Evolutionary conservation across 2,329 filamentous ascomycete genomes (phyloP).

Genomic region (Neonectria faginata): DNA sequence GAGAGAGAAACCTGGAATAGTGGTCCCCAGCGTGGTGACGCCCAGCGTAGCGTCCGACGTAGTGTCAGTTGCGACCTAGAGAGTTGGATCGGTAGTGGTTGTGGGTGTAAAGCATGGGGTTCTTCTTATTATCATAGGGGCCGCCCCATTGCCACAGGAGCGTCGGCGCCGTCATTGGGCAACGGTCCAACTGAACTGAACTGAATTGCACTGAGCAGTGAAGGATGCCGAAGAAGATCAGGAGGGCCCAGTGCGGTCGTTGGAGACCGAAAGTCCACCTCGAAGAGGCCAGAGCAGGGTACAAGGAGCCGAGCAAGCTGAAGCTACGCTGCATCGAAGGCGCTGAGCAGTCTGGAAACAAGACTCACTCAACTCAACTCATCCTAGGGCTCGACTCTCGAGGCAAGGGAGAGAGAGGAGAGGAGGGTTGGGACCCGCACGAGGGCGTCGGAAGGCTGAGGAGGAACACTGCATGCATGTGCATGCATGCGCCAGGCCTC

Average conservation of each 20-base stretch:
- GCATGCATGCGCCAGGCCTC: slow-evolving; percentile 29
- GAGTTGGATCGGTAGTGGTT: slow-evolving; percentile 17
- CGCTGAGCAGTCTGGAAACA: slow-evolving; percentile 16
- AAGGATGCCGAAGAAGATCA: slow-evolving; percentile 29
- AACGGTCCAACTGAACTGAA: neutral
- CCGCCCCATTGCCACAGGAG: slow-evolving; percentile 26
- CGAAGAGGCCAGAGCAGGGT: slow-evolving; percentile 33
- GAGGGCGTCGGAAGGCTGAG: slow-evolving; percentile 36
- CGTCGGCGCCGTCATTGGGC: slow-evolving; percentile 25
- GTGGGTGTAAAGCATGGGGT: slow-evolving; percentile 25
- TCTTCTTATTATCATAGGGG: slow-evolving; percentile 27
- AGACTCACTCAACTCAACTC: neutral
- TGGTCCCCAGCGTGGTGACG: slow-evolving; percentile 13
- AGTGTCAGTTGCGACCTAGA: slow-evolving; percentile 13
- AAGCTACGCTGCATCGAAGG: slow-evolving; percentile 36
- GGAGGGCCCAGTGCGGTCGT: slow-evolving; percentile 34
- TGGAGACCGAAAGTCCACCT: slow-evolving; percentile 4
- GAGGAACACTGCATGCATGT: slow-evolving; percentile 33
- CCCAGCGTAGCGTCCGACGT: slow-evolving; percentile 17
- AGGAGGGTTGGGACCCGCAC: slow-evolving; percentile 20
- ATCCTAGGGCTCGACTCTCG: slow-evolving; percentile 10
- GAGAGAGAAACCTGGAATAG: slow-evolving; percentile 23
- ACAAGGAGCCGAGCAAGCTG: slow-evolving; percentile 37
- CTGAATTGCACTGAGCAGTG: neutral
- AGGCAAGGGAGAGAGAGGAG: slow-evolving; percentile 27